phyloP scores from a whole-genome alignment of 345 rosid genomes.

The Eucalyptus microcorys region DNA sequence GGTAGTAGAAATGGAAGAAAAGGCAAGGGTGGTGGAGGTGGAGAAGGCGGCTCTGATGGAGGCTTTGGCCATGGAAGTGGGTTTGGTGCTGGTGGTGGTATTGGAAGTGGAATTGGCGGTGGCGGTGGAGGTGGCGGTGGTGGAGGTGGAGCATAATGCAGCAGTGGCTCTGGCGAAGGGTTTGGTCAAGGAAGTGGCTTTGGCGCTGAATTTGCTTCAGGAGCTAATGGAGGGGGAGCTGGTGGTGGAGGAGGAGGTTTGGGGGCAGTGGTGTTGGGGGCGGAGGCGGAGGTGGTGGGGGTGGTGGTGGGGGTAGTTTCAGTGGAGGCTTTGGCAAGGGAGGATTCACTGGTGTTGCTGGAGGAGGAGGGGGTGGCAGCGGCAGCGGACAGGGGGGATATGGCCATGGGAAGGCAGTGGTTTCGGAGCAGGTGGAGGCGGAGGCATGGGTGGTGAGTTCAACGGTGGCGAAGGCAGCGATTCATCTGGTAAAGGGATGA shows the following conservation, averaged over 20 bases:
- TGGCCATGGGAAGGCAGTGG: constrained; percentile 11
- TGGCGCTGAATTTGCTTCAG: background rate
- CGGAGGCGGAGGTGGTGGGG: background rate
- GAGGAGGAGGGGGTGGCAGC: background rate
- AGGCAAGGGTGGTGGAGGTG: background rate
- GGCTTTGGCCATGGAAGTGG: constrained; percentile 15
- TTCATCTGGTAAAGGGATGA: too few species aligned
- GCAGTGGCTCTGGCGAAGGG: background rate
- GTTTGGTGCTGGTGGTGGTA: constrained; percentile 6
- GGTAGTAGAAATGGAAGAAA: constrained; percentile 12
- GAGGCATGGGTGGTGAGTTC: background rate
- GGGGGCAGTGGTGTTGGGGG: background rate
- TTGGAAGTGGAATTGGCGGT: background rate
- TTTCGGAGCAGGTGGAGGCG: background rate
- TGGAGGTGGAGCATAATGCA: background rate
- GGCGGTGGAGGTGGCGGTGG: background rate
- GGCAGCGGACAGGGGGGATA: background rate
- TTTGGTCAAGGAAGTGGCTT: background rate
- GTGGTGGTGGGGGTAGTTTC: background rate
- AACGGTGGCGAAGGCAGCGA: background rate
- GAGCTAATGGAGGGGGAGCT: background rate
- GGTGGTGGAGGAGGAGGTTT: background rate
- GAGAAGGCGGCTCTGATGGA: background rate
- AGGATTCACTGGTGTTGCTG: background rate
- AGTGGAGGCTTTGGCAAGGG: constrained; percentile 1